These are phyloP conservation scores for Gelatoporia subvermispora DNA, from an alignment of 768 basidiomycete genomes.

Conservation along the genomic window DNA sequence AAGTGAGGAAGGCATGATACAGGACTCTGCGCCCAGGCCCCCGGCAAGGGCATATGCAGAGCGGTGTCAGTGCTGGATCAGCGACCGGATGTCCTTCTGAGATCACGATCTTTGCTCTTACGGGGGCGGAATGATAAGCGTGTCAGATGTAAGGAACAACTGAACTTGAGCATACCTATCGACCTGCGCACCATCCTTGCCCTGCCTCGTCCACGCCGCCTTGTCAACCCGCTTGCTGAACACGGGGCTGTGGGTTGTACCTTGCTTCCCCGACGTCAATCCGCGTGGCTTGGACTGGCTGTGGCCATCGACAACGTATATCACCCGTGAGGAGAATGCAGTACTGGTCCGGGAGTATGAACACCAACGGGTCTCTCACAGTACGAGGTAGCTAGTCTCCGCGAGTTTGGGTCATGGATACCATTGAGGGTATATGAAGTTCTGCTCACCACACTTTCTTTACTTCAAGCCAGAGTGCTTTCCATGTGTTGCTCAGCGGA, in stretches of 20 bases:
- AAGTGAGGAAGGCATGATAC: not conserved
- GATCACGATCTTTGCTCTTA: conserved; percentile 73
- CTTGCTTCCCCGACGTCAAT: conserved; percentile 81
- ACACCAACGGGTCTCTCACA: too few relatives aligned
- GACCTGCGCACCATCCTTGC: conserved; percentile 84
- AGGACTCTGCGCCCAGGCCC: conserved; percentile 23
- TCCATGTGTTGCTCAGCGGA: too few relatives aligned
- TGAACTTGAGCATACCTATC: conserved; percentile 48
- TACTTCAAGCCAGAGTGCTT: too few relatives aligned
- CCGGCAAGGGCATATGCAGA: conserved; percentile 62
- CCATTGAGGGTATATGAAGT: too few relatives aligned
- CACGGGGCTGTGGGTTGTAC: conserved; percentile 71
- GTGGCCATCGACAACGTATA: conserved; percentile 63
- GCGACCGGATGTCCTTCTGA: conserved; percentile 52
- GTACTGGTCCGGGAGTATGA: too few relatives aligned
- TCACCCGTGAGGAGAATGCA: too few relatives aligned
- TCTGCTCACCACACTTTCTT: too few relatives aligned
- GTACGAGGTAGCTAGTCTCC: too few relatives aligned
- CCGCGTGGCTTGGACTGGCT: conserved; percentile 49
- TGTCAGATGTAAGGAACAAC: too few relatives aligned
- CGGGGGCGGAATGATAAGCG: not conserved
- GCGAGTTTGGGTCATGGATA: too few relatives aligned
- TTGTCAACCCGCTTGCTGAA: conserved; percentile 64
- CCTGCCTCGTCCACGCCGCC: conserved; percentile 85
- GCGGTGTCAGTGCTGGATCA: conserved; percentile 84